Evolutionary conservation across 345 rosid genomes (phyloP).

Genomic region (Aquilaria malaccensis): DNA sequence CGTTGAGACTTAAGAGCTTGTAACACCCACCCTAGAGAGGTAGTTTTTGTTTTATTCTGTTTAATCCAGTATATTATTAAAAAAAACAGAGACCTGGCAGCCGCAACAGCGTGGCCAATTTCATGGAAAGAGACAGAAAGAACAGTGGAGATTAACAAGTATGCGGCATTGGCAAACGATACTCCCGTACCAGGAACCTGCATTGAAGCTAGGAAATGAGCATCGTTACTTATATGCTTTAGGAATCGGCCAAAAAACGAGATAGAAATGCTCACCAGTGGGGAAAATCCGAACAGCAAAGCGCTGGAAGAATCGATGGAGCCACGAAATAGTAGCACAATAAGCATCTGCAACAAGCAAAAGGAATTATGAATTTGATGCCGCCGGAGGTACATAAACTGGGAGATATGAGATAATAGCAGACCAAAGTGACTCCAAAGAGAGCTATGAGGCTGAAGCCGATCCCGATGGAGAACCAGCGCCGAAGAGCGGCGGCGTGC

Average conservation of each 20-base stretch:
- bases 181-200: conserved; percentile 16
- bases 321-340: neutral
- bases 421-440: conserved; percentile 37
- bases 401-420: conserved; percentile 6
- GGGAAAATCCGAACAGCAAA: conserved; percentile 34
- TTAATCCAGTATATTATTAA: neutral
- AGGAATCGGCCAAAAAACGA: neutral
- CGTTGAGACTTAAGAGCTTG: too few relatives aligned
- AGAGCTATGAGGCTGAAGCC: conserved; percentile 59
- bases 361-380: neutral
- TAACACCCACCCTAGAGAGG: too few relatives aligned
- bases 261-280: conserved; percentile 21
- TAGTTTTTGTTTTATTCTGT: too few relatives aligned
- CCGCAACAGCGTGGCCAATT: conserved; percentile 85
- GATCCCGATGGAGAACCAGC: conserved; percentile 85
- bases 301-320: conserved; percentile 17
- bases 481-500: conserved; percentile 32
- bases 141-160: conserved; percentile 47
- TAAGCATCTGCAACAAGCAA: neutral
- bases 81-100: conserved; percentile 51
- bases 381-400: neutral
- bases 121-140: conserved; percentile 78
- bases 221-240: too few relatives aligned
- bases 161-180: conserved; percentile 43
- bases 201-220: neutral